Conservation (phyloP, 2,329 filamentous ascomycete species). For the Tolypocladium sp. region DNA sequence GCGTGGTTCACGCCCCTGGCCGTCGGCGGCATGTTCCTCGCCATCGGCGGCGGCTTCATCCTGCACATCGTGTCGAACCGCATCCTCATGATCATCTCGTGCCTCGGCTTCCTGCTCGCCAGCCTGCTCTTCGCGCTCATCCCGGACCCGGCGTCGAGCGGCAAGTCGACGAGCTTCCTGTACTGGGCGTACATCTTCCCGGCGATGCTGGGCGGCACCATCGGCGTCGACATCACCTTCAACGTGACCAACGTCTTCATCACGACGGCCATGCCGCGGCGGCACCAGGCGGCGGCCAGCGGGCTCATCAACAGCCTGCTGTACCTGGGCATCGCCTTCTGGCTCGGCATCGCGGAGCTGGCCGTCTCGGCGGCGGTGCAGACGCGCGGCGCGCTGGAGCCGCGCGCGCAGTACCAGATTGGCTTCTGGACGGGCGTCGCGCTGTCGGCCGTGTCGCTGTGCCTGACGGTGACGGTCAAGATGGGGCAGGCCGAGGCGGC, state of each 20-base stretch:
- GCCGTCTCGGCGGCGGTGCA: conserved; percentile 38
- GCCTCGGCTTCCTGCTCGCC: conserved; percentile 47
- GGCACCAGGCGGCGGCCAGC: conserved; percentile 62
- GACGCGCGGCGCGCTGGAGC: conserved; percentile 21
- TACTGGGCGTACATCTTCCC: conserved; percentile 73
- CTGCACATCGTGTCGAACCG: conserved; percentile 57
- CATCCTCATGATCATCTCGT: conserved; percentile 52
- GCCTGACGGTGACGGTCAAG: conserved; percentile 46
- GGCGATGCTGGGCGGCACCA: conserved; percentile 56
- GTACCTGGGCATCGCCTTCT: conserved; percentile 64
- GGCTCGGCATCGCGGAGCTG: conserved; percentile 63
- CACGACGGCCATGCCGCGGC: conserved; percentile 58
- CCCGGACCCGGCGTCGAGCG: conserved; percentile 40
- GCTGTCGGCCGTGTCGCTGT: conserved; percentile 39
- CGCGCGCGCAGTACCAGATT: conserved; percentile 48
- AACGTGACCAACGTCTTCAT: conserved; percentile 71
- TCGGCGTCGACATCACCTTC: conserved; percentile 68
- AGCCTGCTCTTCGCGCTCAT: conserved; percentile 56
- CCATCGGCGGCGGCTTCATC: conserved; percentile 53
- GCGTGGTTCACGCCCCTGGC: conserved; percentile 63
- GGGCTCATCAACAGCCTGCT: conserved; percentile 62
- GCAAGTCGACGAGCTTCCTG: conserved; percentile 15
- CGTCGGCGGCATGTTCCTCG: conserved; percentile 57
- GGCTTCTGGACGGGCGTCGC: conserved; percentile 60
- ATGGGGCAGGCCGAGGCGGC: conserved; percentile 46